phyloP scores from a whole-genome alignment of 306 rosid species.

The Mimosa bimucronata region DNA sequence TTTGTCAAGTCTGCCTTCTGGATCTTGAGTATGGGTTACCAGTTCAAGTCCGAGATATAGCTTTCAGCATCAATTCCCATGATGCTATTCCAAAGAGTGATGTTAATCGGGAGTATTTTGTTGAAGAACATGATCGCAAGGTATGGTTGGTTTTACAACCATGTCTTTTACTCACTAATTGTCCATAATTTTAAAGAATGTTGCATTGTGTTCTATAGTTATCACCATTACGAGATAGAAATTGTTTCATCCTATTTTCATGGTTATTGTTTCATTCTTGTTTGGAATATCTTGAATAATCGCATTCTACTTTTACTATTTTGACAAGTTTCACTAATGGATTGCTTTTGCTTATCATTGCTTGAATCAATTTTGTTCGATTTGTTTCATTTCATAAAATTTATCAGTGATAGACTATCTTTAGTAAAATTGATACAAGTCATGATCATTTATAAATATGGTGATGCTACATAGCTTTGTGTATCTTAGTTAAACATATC shows the following conservation, averaged over 20 bases:
- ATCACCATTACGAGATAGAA: not conserved
- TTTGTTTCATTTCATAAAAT: not conserved
- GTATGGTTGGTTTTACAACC: constrained; percentile 43
- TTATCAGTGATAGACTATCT: not conserved
- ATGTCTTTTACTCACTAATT: constrained; percentile 12
- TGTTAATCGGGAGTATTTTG: constrained; percentile 88
- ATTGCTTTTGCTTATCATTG: constrained; percentile 16
- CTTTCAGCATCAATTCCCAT: constrained; percentile 73
- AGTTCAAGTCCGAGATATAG: constrained; percentile 89
- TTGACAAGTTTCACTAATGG: not conserved
- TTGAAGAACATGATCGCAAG: constrained; percentile 94
- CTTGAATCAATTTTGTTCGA: not conserved
- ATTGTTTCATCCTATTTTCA: constrained; percentile 11
- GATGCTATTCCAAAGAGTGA: constrained; percentile 93
- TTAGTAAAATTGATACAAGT: constrained; percentile 6
- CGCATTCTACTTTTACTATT: not conserved
- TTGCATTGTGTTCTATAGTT: constrained; percentile 35
- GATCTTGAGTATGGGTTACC: constrained; percentile 95
- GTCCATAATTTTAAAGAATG: constrained; percentile 7
- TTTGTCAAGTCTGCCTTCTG: constrained; percentile 92
- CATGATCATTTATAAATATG: not conserved
- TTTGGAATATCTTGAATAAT: constrained; percentile 12
- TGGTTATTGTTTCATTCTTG: constrained; percentile 12
- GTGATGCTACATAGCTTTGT: not conserved
- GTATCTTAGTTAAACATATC: too few species aligned